phyloP scores from a whole-genome alignment of 192 early-diverging fungal genomes.

The Rhizoclosmatium globosum region DNA sequence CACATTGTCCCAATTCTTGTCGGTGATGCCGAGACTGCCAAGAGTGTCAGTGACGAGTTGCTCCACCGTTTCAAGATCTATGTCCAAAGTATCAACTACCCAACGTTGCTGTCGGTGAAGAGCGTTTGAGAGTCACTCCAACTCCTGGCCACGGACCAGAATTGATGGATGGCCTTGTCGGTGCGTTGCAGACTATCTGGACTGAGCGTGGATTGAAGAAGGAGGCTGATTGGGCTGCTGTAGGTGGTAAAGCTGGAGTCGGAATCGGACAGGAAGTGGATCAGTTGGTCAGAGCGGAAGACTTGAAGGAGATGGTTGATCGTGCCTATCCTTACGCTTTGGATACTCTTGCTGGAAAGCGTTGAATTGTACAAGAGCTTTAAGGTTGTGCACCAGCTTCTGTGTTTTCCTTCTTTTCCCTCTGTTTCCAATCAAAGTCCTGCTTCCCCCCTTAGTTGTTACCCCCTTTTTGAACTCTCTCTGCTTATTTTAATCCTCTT shows the following conservation, averaged over 20 bases:
- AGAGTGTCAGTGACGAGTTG: constrained; percentile 92
- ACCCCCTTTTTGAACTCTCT: too few relatives aligned
- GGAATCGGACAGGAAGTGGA: constrained; percentile 59
- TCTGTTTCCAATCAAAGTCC: too few relatives aligned
- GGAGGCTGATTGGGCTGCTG: constrained; percentile 83
- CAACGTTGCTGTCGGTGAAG: constrained; percentile 95
- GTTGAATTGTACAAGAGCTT: too few relatives aligned
- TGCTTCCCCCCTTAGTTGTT: too few relatives aligned
- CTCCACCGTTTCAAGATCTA: constrained; percentile 91
- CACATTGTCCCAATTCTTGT: constrained; percentile 99
- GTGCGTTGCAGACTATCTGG: constrained; percentile 88
- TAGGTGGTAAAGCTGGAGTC: constrained; percentile 90
- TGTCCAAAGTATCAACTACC: constrained; percentile 99
- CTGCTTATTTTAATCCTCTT: too few relatives aligned
- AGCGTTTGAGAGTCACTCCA: constrained; percentile 97
- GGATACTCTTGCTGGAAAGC: constrained; percentile 31
- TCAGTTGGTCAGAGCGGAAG: constrained; percentile 47
- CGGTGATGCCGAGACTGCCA: constrained; percentile 94
- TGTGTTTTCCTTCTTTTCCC: too few relatives aligned
- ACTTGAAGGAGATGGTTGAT: constrained; percentile 37
- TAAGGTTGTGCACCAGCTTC: too few relatives aligned
- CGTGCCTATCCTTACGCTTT: constrained; percentile 37
- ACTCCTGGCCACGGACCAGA: constrained; percentile 89
- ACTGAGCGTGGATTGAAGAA: constrained; percentile 83
- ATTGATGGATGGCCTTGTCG: constrained; percentile 86